Percentiles rank a stretch among this genome's conserved stretches.
These are phyloP conservation scores for Syzygium syzygioides DNA, from an alignment of 441 rosid species.

Conservation along the genomic window DNA sequence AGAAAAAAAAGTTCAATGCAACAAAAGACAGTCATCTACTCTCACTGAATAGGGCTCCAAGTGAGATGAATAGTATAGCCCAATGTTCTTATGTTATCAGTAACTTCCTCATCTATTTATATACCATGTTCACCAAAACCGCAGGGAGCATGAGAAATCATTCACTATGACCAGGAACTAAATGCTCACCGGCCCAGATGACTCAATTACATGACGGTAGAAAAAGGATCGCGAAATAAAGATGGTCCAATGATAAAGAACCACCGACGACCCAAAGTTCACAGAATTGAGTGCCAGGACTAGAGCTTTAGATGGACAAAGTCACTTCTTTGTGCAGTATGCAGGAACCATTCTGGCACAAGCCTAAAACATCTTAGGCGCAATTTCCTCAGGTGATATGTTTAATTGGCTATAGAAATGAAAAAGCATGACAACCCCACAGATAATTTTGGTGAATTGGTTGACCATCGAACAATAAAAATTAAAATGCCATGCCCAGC, in stretches of 20 bases:
- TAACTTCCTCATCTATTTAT: neutral
- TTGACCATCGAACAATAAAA: neutral
- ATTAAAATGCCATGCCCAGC: neutral
- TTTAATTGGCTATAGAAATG: neutral
- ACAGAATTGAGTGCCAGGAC: neutral
- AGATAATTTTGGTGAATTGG: neutral
- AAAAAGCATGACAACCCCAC: neutral
- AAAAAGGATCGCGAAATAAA: neutral
- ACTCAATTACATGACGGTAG: neutral
- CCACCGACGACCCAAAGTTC: neutral
- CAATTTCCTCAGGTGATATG: neutral
- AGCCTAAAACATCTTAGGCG: neutral
- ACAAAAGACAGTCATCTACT: neutral
- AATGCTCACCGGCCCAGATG: neutral
- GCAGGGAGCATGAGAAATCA: neutral
- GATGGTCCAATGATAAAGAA: neutral
- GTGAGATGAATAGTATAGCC: neutral
- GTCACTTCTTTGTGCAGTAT: neutral
- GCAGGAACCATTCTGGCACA: neutral
- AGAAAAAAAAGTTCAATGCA: neutral
- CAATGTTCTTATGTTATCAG: neutral
- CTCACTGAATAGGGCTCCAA: neutral
- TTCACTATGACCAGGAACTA: neutral
- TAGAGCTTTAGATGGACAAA: neutral
- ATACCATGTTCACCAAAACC: neutral